Base-by-base conservation (phyloP, 2,329 filamentous ascomycete genomes). In the Elsinoe necatrix region DNA sequence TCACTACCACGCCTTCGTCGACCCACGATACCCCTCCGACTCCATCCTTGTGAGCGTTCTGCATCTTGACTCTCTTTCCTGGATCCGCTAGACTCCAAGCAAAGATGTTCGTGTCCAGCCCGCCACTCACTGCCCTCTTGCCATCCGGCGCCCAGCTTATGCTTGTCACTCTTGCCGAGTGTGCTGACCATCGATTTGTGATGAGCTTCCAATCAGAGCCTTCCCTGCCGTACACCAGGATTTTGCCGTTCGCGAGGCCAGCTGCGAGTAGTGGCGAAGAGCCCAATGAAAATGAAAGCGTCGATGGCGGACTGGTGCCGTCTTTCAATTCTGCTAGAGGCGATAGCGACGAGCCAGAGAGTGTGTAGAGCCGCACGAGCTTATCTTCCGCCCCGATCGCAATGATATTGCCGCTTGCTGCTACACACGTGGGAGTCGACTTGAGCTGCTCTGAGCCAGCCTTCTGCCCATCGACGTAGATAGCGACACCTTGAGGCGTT, bases 1-100 rank as follows among this genome's bases (percentile, higher is more conserved):
- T 95, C 8, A 87, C 83, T 51, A 97, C 78, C 72, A 81, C 88
- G 4, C 55, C 58, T 7, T 80, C 82, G 25, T 78, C 79, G 12
- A 88, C 78, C 90, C 92, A 98, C 11, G 80, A 80, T 14, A 97
- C 86, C 14, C 88, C 92, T 63, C 86, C 89, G 16, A 97, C 90
- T 8, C 93, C 93, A 67, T 97, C 93, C 74, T 96, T 96, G 74
- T 98, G 93, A 51, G 92, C 90, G 67, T 95, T 95, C 20, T 83
- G 73, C 12, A 84, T 85, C 75, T 93, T 92, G 63, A 95, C 81
- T 63, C 92, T 81, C 71, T 87, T 87, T 1, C 89, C 90, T 0
- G 92, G 92, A 68, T 89, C 87, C 42, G 77, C 74, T 57, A 96
- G 72, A 69, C 89, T 95, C 89, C 93, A 98, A 27, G 95, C 84